Evolutionary conservation across 768 basidiomycete genomes (phyloP).

Genomic region (Leucosporidium creatinivorum): DNA sequence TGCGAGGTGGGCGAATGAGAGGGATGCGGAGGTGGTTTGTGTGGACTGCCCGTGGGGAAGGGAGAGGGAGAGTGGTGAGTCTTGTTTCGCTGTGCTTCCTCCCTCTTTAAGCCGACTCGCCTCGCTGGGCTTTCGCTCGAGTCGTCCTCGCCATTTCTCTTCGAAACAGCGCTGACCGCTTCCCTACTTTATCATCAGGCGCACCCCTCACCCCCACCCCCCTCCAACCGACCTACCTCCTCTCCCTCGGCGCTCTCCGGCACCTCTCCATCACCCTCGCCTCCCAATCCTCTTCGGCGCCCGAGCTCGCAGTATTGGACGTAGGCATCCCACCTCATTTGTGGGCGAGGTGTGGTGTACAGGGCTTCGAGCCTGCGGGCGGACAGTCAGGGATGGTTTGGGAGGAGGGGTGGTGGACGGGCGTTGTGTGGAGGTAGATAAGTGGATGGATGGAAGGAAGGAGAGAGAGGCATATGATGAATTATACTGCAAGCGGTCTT

Average conservation of each 20-base stretch:
- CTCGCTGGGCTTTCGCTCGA: too few species aligned
- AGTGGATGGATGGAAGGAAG: too few species aligned
- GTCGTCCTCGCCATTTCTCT: too few species aligned
- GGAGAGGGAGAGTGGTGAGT: neutral
- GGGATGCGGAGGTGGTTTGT: neutral
- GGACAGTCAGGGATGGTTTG: too few species aligned
- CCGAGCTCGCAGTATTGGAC: neutral
- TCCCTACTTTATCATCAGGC: too few species aligned
- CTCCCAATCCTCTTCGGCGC: neutral
- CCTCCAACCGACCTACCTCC: neutral
- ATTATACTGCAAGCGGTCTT: too few species aligned
- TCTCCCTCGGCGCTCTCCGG: neutral
- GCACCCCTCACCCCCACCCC: neutral
- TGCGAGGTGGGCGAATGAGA: neutral
- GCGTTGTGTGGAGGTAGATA: too few species aligned
- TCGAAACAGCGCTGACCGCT: too few species aligned
- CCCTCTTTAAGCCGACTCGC: too few species aligned
- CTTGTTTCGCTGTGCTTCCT: too few species aligned
- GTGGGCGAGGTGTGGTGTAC: neutral
- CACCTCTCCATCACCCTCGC: neutral
- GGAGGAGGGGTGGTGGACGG: too few species aligned
- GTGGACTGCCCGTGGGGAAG: neutral
- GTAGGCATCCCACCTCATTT: neutral
- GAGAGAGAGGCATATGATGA: too few species aligned
- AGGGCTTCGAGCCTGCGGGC: neutral